Base-by-base conservation (phyloP, 2,329 filamentous ascomycete species). In the Aspergillus intermedius region DNA sequence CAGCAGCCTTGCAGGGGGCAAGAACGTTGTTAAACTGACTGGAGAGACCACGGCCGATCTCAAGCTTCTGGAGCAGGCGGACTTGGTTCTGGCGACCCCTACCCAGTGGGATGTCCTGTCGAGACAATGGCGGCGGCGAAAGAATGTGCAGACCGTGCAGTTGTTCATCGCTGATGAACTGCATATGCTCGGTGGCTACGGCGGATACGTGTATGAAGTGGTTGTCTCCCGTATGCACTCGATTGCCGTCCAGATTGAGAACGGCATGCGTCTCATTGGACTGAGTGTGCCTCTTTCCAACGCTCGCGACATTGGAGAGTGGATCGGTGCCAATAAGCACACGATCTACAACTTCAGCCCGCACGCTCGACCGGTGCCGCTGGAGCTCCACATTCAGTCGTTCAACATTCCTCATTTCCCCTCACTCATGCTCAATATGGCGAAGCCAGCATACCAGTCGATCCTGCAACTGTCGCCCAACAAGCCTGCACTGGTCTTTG, bases 281-380 rank as follows among this genome's bases (percentile, higher is more conserved):
- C 73, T 98, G 51, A 91, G 89, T 64, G 93, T 96, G 23, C 94
- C 93, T 21, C 77, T 98, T 19, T 85, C 93, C 4, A 97, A 96
- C 65, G 91, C 91, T 44, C 82, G 90, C 50, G 93, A 98, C 61
- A 81, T 98, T 60, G 91, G 91, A 45, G 93, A 96, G 71, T 98
- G 93, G 93, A 90, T 98, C 57, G 93, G 94, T 57, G 93, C 91
- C 6, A 95, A 84, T 68, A 97, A 96, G 75, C 93, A 98, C 66
- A 95, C 93, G 44, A 95, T 95, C 55, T 98, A 91, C 78, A 98
- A 98, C 73, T 98, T 98, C 74, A 95, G 89, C 60, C 93, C 93
- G 2, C 86, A 91, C 62, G 84, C 91, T 52, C 85, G 94, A 49
- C 87, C 90, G 1, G 83, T 96, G 15, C 91, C 91, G 19, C 75